Conservation (phyloP, 2,329 filamentous ascomycete genomes). For the Plenodomus tracheiphilus region DNA sequence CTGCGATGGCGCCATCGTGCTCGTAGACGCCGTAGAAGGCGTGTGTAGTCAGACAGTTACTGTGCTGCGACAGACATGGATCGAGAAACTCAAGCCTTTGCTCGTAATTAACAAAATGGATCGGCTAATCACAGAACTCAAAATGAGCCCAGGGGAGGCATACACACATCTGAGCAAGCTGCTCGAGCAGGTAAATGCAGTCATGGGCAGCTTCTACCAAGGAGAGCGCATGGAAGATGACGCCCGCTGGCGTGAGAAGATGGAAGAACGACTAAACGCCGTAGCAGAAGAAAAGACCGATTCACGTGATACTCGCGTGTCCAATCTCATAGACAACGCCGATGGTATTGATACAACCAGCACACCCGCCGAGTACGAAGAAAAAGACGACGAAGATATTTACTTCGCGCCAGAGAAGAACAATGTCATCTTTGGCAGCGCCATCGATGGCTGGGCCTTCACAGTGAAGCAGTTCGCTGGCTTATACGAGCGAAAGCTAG, state of each 20-base stretch:
- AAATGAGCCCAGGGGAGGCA: slow-evolving; percentile 88
- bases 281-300: slow-evolving; percentile 67
- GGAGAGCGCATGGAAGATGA: slow-evolving; percentile 99
- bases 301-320: slow-evolving; percentile 49
- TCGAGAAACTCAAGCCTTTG: slow-evolving; percentile 90
- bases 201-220: slow-evolving; percentile 96
- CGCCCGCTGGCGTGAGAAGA: slow-evolving; percentile 88
- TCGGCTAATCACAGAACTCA: slow-evolving; percentile 87
- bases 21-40: slow-evolving; percentile 96
- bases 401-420: slow-evolving; percentile 99
- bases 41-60: slow-evolving; percentile 99
- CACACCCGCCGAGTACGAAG: slow-evolving; percentile 70
- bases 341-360: slow-evolving; percentile 54
- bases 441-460: slow-evolving; percentile 98
- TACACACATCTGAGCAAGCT: slow-evolving; percentile 87
- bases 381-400: slow-evolving; percentile 92
- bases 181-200: slow-evolving; percentile 93
- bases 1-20: slow-evolving; percentile 90
- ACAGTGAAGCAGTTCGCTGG: slow-evolving; percentile 92
- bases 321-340: slow-evolving; percentile 55
- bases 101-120: slow-evolving; percentile 99
- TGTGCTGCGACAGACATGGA: slow-evolving; percentile 91
- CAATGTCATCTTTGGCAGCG: slow-evolving; percentile 98
- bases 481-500: slow-evolving; percentile 94
- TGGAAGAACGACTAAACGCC: slow-evolving; percentile 82